phyloP scores from a whole-genome alignment of 2,329 filamentous ascomycete species.

The Ilyonectria robusta region DNA sequence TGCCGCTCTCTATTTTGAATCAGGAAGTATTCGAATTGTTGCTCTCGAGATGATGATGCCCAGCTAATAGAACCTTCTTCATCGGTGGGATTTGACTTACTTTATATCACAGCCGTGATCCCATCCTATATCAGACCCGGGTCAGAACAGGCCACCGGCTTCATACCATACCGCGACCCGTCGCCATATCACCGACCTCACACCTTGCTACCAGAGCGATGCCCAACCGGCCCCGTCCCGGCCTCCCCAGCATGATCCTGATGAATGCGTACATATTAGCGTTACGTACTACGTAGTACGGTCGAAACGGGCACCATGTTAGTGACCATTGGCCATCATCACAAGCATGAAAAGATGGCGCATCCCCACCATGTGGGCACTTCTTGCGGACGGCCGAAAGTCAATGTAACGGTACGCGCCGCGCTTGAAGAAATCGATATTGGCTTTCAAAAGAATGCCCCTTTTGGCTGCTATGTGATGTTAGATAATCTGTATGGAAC shows the following conservation, averaged over 20 bases:
- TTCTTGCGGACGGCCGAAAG: no score
- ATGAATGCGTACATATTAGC: background rate
- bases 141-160: constrained; percentile 19
- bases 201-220: constrained; percentile 8
- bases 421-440: no score
- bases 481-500: no score
- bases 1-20: background rate
- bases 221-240: constrained; percentile 24
- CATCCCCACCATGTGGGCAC: no score
- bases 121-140: background rate
- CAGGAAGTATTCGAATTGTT: constrained; percentile 10
- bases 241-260: constrained; percentile 9
- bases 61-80: background rate
- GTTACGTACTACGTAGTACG: no score
- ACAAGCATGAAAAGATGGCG: no score
- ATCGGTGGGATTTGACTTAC: background rate
- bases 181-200: constrained; percentile 13
- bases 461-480: no score
- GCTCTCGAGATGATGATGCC: constrained; percentile 5
- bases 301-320: no score
- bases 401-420: no score
- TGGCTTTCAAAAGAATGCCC: no score
- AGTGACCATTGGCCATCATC: no score
- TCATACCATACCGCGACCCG: constrained; percentile 1
- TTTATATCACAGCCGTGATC: constrained; percentile 19